These are phyloP conservation scores for Heterotrichella gracilis DNA, from an alignment of 352 stramenopile genomes.

Conservation along the genomic window DNA sequence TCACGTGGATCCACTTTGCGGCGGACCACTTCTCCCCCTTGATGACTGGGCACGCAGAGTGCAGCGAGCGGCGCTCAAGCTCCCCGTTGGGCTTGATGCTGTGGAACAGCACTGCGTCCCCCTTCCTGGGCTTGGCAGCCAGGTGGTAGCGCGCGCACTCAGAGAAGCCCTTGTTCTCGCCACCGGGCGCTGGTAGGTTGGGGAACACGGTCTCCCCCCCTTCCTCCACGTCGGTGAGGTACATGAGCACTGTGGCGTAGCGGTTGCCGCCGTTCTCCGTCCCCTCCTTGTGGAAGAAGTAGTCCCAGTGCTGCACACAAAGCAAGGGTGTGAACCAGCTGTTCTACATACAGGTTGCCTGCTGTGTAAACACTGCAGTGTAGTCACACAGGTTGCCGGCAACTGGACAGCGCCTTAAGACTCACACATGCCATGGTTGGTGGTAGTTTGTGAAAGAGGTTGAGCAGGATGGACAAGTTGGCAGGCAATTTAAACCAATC, in stretches of 20 bases:
- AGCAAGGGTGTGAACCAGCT: no score
- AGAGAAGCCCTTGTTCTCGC: constrained; percentile 3
- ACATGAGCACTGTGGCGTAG: constrained; percentile 75
- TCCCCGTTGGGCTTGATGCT: constrained; percentile 62
- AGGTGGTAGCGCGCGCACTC: constrained; percentile 21
- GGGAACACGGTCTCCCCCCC: constrained; percentile 87
- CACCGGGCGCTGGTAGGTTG: constrained; percentile 25
- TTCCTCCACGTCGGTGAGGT: constrained; percentile 68
- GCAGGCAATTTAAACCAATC: no score
- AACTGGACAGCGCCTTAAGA: no score
- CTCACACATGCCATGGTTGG: no score
- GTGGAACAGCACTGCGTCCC: constrained; percentile 81
- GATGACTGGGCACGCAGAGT: constrained; percentile 72
- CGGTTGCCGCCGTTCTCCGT: constrained; percentile 38
- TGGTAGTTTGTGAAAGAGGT: no score
- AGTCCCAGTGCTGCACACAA: no score
- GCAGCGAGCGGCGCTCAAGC: constrained; percentile 38
- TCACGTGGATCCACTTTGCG: constrained; percentile 79
- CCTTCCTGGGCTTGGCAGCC: constrained; percentile 32
- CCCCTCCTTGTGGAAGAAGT: constrained; percentile 14
- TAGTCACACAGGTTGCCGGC: no score
- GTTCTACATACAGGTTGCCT: no score
- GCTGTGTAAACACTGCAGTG: no score
- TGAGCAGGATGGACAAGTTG: no score
- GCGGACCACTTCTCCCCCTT: constrained; percentile 66